These are phyloP conservation scores for Aegle marmelos DNA, from an alignment of 345 rosid species.

Conservation along the genomic window DNA sequence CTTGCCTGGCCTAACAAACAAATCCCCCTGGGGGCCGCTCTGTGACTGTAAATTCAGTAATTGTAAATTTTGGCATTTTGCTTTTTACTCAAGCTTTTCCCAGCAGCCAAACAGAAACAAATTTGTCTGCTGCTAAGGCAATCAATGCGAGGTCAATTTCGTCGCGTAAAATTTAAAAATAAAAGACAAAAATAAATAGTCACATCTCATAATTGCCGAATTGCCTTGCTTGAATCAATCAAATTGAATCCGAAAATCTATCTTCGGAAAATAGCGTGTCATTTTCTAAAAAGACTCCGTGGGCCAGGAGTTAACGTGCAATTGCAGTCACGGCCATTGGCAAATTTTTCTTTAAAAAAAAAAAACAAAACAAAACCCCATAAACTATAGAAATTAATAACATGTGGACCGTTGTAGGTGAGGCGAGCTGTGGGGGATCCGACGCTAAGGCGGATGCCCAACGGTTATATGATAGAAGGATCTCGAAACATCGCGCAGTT, in stretches of 20 bases:
- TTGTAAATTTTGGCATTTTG: neutral
- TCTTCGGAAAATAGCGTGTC: conserved; percentile 1
- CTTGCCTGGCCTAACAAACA: neutral
- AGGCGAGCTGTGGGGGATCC: neutral
- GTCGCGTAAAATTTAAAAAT: neutral
- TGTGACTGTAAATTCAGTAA: neutral
- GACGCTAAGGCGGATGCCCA: neutral
- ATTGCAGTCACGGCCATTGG: neutral
- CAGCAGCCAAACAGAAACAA: neutral
- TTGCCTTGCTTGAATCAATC: neutral
- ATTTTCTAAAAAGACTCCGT: neutral
- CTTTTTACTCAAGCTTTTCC: neutral
- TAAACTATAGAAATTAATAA: neutral
- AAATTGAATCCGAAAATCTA: neutral
- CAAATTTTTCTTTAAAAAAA: neutral
- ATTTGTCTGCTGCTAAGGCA: too few relatives aligned
- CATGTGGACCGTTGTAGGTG: conserved; percentile 6
- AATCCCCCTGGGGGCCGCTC: neutral
- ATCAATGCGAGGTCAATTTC: neutral
- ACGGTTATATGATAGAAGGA: neutral
- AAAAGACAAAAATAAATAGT: neutral
- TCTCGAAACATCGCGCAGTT: conserved; percentile 10
- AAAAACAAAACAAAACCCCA: too few relatives aligned
- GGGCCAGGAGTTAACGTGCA: neutral
- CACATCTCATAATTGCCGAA: neutral